Conservation (phyloP, 2,329 filamentous ascomycete genomes). For the Xylariaceae sp. region DNA sequence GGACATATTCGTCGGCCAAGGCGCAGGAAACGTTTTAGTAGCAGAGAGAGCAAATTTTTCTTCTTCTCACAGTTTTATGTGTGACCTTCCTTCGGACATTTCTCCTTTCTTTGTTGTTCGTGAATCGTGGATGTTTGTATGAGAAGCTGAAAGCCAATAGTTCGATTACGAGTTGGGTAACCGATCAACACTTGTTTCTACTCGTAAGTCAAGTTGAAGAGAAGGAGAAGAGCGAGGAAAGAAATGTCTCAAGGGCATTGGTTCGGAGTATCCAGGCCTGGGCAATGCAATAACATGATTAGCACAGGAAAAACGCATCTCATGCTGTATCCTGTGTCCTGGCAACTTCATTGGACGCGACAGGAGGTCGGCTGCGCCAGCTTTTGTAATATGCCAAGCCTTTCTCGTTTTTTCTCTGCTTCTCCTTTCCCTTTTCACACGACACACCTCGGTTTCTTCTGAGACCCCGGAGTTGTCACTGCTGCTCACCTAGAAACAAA, state of each 20-base stretch:
- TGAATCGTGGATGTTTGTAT: background rate
- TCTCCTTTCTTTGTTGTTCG: no score
- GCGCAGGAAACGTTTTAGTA: background rate
- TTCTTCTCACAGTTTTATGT: background rate
- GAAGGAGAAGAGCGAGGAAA: background rate
- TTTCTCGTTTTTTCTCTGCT: background rate
- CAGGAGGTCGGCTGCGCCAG: background rate
- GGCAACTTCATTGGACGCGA: background rate
- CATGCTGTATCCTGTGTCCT: background rate
- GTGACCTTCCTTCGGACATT: background rate
- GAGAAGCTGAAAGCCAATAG: background rate
- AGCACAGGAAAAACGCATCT: background rate
- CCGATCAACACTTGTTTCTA: background rate
- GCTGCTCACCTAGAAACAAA: background rate
- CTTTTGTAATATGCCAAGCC: constrained; percentile 6
- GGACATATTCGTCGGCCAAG: background rate
- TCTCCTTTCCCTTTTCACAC: background rate
- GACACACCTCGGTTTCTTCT: background rate
- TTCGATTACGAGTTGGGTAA: background rate
- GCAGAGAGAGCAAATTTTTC: background rate
- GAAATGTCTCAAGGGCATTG: background rate
- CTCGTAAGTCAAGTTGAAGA: no score
- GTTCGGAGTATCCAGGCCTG: background rate
- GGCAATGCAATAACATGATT: background rate
- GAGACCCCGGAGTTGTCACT: background rate